These are phyloP conservation scores for Cichorium intybus DNA, from an alignment of 140 eudicot species.

Conservation along the genomic window DNA sequence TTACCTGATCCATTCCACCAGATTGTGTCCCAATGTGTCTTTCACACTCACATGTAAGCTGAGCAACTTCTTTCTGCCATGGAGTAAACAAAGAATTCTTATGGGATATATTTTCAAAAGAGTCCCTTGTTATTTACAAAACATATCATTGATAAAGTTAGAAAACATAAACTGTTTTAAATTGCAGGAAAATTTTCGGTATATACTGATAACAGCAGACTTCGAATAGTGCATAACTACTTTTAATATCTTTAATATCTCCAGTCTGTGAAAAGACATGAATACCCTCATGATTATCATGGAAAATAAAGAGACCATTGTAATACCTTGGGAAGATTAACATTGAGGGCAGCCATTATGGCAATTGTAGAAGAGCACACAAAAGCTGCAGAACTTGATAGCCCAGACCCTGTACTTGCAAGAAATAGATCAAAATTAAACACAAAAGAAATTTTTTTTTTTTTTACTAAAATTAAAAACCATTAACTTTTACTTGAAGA, in stretches of 20 bases:
- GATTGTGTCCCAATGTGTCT: conserved; percentile 99
- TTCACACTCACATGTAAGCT: conserved; percentile 92
- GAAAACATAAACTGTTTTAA: background rate
- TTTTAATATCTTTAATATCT: too few species aligned
- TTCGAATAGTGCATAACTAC: background rate
- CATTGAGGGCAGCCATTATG: conserved; percentile 80
- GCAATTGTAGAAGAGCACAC: conserved; percentile 97
- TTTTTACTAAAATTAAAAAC: conserved; percentile 1
- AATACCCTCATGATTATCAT: background rate
- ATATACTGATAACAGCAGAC: background rate
- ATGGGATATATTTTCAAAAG: conserved; percentile 1
- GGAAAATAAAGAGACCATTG: background rate
- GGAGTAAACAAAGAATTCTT: background rate
- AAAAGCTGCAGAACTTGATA: conserved; percentile 97
- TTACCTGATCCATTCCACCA: conserved; percentile 99
- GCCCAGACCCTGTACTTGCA: conserved; percentile 69
- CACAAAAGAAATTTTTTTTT: background rate
- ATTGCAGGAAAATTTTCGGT: background rate
- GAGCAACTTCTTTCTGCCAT: conserved; percentile 91
- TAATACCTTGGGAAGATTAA: conserved; percentile 73
- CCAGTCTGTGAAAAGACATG: background rate
- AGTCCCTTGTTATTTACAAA: background rate
- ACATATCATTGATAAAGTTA: background rate
- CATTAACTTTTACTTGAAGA: background rate
- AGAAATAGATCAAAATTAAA: conserved; percentile 12